Evolutionary conservation across 1,139 yeast genomes (phyloP).

Genomic region (Magnusiomyces suaveolens): DNA sequence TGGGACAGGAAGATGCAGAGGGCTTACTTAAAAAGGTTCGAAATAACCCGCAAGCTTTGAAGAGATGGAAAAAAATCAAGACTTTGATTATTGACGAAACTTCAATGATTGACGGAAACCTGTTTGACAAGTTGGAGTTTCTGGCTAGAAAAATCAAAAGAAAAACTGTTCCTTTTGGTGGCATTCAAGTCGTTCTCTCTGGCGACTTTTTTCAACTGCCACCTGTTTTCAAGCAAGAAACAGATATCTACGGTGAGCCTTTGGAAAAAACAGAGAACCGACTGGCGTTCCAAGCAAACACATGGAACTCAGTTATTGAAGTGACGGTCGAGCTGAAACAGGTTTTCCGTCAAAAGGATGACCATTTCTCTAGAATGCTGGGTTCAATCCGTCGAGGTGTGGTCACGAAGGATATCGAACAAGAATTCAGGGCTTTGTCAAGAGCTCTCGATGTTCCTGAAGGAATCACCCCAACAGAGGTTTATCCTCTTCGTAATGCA

Average conservation of each 20-base stretch:
- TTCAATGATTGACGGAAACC: slow-evolving; percentile 75
- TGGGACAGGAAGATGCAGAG: slow-evolving; percentile 45
- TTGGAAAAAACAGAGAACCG: neutral
- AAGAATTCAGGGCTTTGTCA: slow-evolving; percentile 45
- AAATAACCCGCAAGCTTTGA: slow-evolving; percentile 36
- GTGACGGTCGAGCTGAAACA: slow-evolving; percentile 61
- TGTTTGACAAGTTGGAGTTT: slow-evolving; percentile 59
- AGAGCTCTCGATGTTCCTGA: slow-evolving; percentile 51
- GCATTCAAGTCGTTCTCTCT: slow-evolving; percentile 72
- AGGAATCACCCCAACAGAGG: slow-evolving; percentile 77
- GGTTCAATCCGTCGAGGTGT: slow-evolving; percentile 76
- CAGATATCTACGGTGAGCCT: neutral
- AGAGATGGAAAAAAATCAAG: slow-evolving; percentile 53
- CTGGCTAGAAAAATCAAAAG: slow-evolving; percentile 49
- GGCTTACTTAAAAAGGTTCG: slow-evolving; percentile 47
- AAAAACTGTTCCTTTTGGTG: slow-evolving; percentile 61
- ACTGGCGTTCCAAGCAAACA: slow-evolving; percentile 69
- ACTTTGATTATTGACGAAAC: slow-evolving; percentile 79
- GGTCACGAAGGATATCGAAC: slow-evolving; percentile 46
- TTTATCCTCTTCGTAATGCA: slow-evolving; percentile 74
- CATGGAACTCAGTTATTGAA: slow-evolving; percentile 62
- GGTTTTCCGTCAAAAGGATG: slow-evolving; percentile 89
- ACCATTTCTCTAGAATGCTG: slow-evolving; percentile 71
- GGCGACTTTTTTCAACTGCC: slow-evolving; percentile 92
- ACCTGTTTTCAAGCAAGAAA: slow-evolving; percentile 42